Evolutionary conservation across 1,284 basidiomycete genomes (phyloP).

Genomic region (Cutaneotrichosporon sp.): DNA sequence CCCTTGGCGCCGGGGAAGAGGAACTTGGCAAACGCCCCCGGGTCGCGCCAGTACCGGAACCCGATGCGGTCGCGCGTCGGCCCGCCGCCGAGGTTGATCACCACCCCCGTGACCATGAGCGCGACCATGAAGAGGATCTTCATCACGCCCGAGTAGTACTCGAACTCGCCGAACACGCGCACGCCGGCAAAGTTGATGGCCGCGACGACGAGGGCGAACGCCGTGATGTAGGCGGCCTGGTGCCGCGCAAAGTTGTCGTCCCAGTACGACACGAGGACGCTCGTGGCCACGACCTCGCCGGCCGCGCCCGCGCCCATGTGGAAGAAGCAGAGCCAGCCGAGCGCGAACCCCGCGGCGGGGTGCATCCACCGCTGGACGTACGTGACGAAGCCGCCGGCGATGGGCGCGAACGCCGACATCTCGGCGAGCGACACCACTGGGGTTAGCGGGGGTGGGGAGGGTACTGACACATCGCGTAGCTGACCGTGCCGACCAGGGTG

Average conservation of each 20-base stretch:
- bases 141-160: too few species aligned
- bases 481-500: slow-evolving; percentile 26
- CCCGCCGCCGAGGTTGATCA: too few species aligned
- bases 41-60: too few species aligned
- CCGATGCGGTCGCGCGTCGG: too few species aligned
- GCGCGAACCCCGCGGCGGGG: slow-evolving; percentile 15
- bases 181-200: slow-evolving; percentile 69
- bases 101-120: too few species aligned
- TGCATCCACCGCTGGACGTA: slow-evolving; percentile 42
- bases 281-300: slow-evolving; percentile 73
- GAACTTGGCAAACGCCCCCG: too few species aligned
- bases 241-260: slow-evolving; percentile 50
- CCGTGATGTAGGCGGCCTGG: slow-evolving; percentile 20
- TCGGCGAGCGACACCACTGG: slow-evolving; percentile 49
- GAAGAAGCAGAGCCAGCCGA: slow-evolving; percentile 35
- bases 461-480: slow-evolving; percentile 31
- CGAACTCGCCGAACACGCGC: slow-evolving; percentile 64
- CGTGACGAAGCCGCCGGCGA: slow-evolving; percentile 48
- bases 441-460: not conserved
- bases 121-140: too few species aligned
- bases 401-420: slow-evolving; percentile 39
- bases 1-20: too few species aligned
- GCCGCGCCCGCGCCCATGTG: slow-evolving; percentile 64
- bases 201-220: slow-evolving; percentile 11
- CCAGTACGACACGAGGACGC: slow-evolving; percentile 76